phyloP scores from a whole-genome alignment of 2,329 filamentous ascomycete genomes.

The Aschersonia sp. region DNA sequence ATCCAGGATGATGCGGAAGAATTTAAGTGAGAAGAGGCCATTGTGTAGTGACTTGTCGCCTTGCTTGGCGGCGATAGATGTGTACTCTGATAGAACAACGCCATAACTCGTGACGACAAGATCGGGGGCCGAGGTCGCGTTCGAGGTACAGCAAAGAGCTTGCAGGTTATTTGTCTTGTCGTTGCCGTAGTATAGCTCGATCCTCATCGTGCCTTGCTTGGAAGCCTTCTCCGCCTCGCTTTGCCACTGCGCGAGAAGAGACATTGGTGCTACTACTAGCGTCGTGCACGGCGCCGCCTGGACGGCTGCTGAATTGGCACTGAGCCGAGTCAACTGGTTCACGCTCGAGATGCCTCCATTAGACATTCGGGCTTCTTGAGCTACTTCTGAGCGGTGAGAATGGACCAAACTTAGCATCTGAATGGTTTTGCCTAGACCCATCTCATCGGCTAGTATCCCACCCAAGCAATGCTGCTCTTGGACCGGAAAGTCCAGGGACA shows the following conservation, averaged over 20 bases:
- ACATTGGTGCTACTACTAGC: slow-evolving; percentile 92
- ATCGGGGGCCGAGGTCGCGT: slow-evolving; percentile 65
- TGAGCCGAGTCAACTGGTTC: slow-evolving; percentile 47
- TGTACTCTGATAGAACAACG: slow-evolving; percentile 75
- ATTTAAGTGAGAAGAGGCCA: slow-evolving; percentile 82
- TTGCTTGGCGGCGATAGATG: slow-evolving; percentile 49
- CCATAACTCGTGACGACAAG: slow-evolving; percentile 93
- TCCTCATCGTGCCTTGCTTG: slow-evolving; percentile 65
- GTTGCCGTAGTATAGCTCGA: slow-evolving; percentile 79
- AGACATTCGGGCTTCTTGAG: slow-evolving; percentile 20
- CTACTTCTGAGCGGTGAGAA: slow-evolving; percentile 52
- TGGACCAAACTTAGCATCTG: slow-evolving; percentile 95
- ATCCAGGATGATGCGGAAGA: slow-evolving; percentile 89
- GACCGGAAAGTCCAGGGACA: slow-evolving; percentile 79
- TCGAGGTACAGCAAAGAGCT: slow-evolving; percentile 61
- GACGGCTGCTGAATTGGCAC: slow-evolving; percentile 39
- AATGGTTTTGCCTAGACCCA: slow-evolving; percentile 96
- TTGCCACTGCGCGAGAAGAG: slow-evolving; percentile 90
- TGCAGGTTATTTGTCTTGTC: slow-evolving; percentile 73
- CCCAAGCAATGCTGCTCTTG: slow-evolving; percentile 93
- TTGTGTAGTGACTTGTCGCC: slow-evolving; percentile 50
- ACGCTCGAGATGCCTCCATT: slow-evolving; percentile 25
- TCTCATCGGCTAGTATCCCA: slow-evolving; percentile 88
- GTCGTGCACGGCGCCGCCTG: slow-evolving; percentile 74
- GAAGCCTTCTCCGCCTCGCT: slow-evolving; percentile 90